Evolutionary conservation across 305 asterid genomes (phyloP).

Genomic region (Fraxinus floribunda): DNA sequence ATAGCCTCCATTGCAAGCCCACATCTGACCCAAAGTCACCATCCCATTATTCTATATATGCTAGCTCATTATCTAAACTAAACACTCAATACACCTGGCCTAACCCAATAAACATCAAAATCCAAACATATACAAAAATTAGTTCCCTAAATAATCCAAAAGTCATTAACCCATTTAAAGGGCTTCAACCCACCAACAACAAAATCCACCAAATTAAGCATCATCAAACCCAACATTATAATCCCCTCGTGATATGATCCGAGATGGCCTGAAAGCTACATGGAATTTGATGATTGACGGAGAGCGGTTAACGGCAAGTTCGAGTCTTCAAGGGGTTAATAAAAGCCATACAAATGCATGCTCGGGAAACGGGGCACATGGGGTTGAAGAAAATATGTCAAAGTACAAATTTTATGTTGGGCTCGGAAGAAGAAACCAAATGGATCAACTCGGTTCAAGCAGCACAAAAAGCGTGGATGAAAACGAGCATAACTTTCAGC

Average conservation of each 20-base stretch:
- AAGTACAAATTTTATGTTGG: too few species aligned
- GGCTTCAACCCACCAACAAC: background rate
- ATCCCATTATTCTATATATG: background rate
- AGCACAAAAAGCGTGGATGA: too few species aligned
- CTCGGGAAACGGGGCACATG: too few species aligned
- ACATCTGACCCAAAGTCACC: background rate
- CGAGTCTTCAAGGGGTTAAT: too few species aligned
- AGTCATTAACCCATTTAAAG: background rate
- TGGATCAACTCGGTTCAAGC: too few species aligned
- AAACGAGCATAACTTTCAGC: too few species aligned
- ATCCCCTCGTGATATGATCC: background rate
- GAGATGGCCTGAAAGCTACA: too few species aligned
- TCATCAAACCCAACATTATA: background rate
- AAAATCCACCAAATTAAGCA: background rate
- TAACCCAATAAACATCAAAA: background rate
- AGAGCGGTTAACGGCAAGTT: too few species aligned
- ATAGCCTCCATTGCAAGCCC: background rate
- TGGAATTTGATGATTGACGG: too few species aligned
- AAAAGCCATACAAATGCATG: too few species aligned
- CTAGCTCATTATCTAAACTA: background rate
- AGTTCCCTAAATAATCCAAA: background rate
- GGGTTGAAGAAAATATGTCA: too few species aligned
- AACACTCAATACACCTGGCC: background rate
- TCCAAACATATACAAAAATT: background rate
- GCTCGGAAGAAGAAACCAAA: too few species aligned